Evolutionary conservation across 2,329 filamentous ascomycete genomes (phyloP).

Genomic region (Ascochyta pisi): DNA sequence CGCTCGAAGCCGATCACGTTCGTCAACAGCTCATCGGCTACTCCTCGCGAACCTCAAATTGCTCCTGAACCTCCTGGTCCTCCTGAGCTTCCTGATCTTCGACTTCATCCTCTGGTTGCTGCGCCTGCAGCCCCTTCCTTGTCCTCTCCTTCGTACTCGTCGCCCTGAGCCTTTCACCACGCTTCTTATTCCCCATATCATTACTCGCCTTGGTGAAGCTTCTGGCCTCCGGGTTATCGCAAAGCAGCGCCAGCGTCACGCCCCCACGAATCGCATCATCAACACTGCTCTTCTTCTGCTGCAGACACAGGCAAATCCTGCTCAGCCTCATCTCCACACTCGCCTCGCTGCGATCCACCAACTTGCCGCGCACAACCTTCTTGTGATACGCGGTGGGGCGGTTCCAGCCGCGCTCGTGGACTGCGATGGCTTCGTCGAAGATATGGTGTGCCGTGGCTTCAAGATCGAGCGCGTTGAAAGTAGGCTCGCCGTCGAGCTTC

Average conservation of each 20-base stretch:
- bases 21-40: neutral
- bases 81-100: neutral
- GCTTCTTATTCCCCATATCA: conserved; percentile 32
- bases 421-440: conserved; percentile 34
- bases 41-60: neutral
- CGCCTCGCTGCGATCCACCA: conserved; percentile 23
- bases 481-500: neutral
- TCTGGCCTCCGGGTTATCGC: conserved; percentile 35
- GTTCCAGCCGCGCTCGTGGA: conserved; percentile 37
- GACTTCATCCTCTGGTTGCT: neutral
- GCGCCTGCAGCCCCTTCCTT: neutral
- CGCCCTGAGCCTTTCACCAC: conserved; percentile 18
- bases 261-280: conserved; percentile 40
- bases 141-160: conserved; percentile 1
- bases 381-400: conserved; percentile 32
- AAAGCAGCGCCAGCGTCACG: conserved; percentile 29
- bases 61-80: neutral
- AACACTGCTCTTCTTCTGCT: conserved; percentile 31
- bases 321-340: conserved; percentile 30
- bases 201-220: conserved; percentile 32
- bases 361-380: conserved; percentile 31
- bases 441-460: conserved; percentile 40
- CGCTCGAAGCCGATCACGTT: neutral
- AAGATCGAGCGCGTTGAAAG: conserved; percentile 27
- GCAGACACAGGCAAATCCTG: conserved; percentile 29